Evolutionary conservation across 2,329 filamentous ascomycete species (phyloP).

Genomic region (Exophiala xenobiotica): DNA sequence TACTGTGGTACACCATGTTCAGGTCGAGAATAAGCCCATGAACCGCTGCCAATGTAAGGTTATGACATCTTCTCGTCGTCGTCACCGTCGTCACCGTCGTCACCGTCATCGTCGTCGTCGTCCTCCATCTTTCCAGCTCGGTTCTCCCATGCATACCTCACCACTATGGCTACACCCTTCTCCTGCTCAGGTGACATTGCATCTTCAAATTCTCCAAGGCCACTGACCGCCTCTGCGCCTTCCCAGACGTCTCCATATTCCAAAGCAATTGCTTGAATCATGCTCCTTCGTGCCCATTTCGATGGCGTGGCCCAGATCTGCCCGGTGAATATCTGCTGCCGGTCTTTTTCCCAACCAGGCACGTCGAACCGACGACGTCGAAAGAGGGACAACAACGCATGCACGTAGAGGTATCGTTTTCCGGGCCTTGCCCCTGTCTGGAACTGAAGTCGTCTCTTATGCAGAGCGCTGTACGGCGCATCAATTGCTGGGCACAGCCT

Average conservation of each 20-base stretch:
- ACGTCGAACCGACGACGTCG: neutral
- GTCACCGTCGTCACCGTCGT: too few relatives aligned
- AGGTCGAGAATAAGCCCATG: too few relatives aligned
- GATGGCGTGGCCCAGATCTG: neutral
- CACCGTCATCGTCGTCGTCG: too few relatives aligned
- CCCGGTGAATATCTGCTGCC: neutral
- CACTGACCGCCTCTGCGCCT: too few relatives aligned
- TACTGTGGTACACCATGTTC: too few relatives aligned
- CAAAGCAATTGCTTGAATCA: neutral
- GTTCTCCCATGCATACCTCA: too few relatives aligned
- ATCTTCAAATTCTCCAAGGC: too few relatives aligned
- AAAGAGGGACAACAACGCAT: conserved; percentile 11
- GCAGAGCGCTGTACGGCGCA: conserved; percentile 4
- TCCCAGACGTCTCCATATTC: conserved; percentile 3
- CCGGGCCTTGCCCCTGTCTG: conserved; percentile 12
- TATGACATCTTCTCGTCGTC: too few relatives aligned
- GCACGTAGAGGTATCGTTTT: conserved; percentile 7
- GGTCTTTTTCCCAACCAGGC: conserved; percentile 1
- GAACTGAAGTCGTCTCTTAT: conserved; percentile 9
- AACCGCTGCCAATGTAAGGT: too few relatives aligned
- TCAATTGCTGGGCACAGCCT: conserved; percentile 4
- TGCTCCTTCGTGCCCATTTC: conserved; percentile 3
- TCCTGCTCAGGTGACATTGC: too few relatives aligned
- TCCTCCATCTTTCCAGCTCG: too few relatives aligned
- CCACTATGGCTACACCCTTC: too few relatives aligned